Conservation (phyloP, 2,329 filamentous ascomycete species). For the Aureobasidium subglaciale region DNA sequence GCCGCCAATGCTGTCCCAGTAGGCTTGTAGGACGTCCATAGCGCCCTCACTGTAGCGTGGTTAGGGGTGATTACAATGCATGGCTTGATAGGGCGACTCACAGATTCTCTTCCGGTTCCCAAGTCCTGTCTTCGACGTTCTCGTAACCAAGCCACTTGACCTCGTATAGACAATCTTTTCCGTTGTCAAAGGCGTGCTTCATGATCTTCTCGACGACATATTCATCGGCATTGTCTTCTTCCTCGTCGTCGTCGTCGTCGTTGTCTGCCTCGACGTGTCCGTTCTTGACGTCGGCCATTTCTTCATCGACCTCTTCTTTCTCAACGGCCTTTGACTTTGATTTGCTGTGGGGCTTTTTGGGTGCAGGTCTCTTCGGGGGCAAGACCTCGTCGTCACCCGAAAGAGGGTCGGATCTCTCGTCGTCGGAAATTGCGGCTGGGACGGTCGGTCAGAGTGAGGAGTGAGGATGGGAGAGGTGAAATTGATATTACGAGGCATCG, state of each 20-base stretch:
- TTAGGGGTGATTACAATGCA: background rate
- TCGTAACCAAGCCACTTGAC: conserved; percentile 80
- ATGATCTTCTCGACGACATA: conserved; percentile 68
- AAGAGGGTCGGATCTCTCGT: conserved; percentile 27
- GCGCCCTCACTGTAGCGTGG: conserved; percentile 28
- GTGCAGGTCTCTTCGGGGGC: conserved; percentile 20
- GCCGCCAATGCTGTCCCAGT: conserved; percentile 55
- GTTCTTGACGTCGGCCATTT: conserved; percentile 19
- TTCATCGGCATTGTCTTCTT: conserved; percentile 37
- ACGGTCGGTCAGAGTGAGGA: background rate
- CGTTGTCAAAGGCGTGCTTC: conserved; percentile 54
- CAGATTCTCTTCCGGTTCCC: conserved; percentile 73
- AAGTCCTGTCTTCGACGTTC: conserved; percentile 62
- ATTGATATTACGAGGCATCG: conserved; percentile 14
- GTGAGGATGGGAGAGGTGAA: background rate
- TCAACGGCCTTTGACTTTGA: conserved; percentile 1
- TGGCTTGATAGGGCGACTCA: conserved; percentile 28
- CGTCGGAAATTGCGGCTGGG: conserved; percentile 34
- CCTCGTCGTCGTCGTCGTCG: conserved; percentile 29
- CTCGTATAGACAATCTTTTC: conserved; percentile 53
- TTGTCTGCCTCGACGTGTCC: conserved; percentile 24
- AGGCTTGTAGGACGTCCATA: conserved; percentile 54
- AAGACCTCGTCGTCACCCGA: conserved; percentile 25
- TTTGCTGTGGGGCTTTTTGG: conserved; percentile 13
- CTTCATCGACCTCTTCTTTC: conserved; percentile 25